Percentiles rank a stretch among this genome's conserved stretches.
Conservation (phyloP, 169 alveolate species). For the Plasmodium sp. region DNA sequence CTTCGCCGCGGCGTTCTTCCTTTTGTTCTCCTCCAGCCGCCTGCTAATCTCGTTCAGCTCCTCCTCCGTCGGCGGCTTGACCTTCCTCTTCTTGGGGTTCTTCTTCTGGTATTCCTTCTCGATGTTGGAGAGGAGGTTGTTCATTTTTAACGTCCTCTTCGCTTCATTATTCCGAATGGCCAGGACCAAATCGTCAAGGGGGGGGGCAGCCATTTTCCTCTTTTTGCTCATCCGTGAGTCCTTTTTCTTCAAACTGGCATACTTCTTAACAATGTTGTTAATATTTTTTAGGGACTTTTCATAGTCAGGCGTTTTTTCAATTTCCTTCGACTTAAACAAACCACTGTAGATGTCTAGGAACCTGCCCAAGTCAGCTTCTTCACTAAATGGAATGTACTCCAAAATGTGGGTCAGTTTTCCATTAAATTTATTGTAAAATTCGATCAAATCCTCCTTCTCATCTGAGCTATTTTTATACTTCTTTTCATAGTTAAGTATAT, state of each 20-base stretch:
- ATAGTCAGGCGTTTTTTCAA: slow-evolving; percentile 4
- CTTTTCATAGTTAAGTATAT: slow-evolving; percentile 77
- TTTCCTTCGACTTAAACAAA: slow-evolving; percentile 62
- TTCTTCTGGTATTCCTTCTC: slow-evolving; percentile 33
- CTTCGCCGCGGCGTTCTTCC: slow-evolving; percentile 1
- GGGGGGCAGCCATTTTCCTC: not conserved
- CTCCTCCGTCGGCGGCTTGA: slow-evolving; percentile 55
- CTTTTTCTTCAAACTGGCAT: not conserved
- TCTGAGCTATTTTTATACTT: slow-evolving; percentile 78
- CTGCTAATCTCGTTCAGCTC: slow-evolving; percentile 36
- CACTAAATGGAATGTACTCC: slow-evolving; percentile 80
- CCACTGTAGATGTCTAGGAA: slow-evolving; percentile 72
- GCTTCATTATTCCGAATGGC: slow-evolving; percentile 72
- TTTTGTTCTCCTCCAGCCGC: slow-evolving; percentile 50
- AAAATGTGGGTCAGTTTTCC: slow-evolving; percentile 80
- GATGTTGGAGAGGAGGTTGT: slow-evolving; percentile 5
- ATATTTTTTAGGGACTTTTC: slow-evolving; percentile 18
- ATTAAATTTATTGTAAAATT: slow-evolving; percentile 79
- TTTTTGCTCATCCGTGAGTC: not conserved
- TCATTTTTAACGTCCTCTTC: slow-evolving; percentile 22
- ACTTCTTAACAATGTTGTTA: slow-evolving; percentile 7
- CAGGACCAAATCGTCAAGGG: slow-evolving; percentile 49
- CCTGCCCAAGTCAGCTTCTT: slow-evolving; percentile 76
- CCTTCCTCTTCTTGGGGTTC: slow-evolving; percentile 31
- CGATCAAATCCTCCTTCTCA: slow-evolving; percentile 83